Base-by-base conservation (phyloP, 805 yeast species). In the Cyberlindnera americana region DNA sequence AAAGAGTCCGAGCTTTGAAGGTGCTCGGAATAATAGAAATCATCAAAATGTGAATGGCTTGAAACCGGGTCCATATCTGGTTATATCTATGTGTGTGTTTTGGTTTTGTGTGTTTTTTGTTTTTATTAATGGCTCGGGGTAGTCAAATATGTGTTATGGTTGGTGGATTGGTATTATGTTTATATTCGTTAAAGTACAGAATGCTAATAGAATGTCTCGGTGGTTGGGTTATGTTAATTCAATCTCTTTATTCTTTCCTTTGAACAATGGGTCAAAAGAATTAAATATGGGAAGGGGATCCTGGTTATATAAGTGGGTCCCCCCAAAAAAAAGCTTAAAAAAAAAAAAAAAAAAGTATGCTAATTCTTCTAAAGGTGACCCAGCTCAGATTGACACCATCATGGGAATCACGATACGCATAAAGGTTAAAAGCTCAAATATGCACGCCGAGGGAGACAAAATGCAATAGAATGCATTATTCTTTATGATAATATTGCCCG, bases 391-490 rank as follows among this genome's bases (percentile, higher is more conserved):
- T 39, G 37, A 24, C 38, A 39, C 42, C 29, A 39, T 39, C 41
- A 34, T 23, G 24, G 36, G 16, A 39, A 39, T 33, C 42, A 39
- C 38, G 42, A 39, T 39, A 39, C 35, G 38, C 38, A 38, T 24
- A 30, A 29, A 29, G 34, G 41, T 32, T 25, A 31, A 32, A 37
- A 37, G 32, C 36, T 28, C 27, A 25, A 17, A 26, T 19, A 21
- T 26, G 29, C 33, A 25, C 38, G 27, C 35, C 31, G 29, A 30
- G 39, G 10, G 13, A 35, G 43, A 35, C 43, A 40, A 40, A 35
- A 40, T 35, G 30, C 21, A 29, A 30, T 13, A 19, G 8, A 3
- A 16, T 16, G 30, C 30, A 16, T 21, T 10, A 21, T 21, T 21
- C 11, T 31, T 31, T 21, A 7, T 7, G 10, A 14, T 14, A 7